phyloP scores from a whole-genome alignment of 768 basidiomycete genomes.

The Podaxis sp. region DNA sequence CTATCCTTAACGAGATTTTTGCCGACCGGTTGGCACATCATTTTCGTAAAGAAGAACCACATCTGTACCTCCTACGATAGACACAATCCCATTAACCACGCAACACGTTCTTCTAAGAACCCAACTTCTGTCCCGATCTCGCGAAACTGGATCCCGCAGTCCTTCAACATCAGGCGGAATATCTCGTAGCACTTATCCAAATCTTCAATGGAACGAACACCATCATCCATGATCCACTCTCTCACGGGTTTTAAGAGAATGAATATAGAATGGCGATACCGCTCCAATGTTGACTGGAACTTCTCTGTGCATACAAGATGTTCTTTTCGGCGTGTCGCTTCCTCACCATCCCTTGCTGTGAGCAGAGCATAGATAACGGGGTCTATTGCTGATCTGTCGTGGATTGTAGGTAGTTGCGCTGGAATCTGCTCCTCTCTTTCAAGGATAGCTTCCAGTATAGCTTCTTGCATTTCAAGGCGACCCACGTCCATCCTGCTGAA shows the following conservation, averaged over 20 bases:
- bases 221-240: constrained; percentile 64
- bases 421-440: constrained; percentile 32
- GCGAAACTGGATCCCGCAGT: constrained; percentile 38
- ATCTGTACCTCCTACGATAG: not conserved
- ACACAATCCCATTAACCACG: constrained; percentile 15
- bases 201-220: constrained; percentile 52
- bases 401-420: constrained; percentile 20
- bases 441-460: constrained; percentile 57
- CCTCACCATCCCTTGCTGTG: constrained; percentile 32
- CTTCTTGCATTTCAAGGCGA: constrained; percentile 54
- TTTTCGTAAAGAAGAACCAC: not conserved
- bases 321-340: constrained; percentile 29
- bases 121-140: constrained; percentile 43
- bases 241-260: constrained; percentile 50
- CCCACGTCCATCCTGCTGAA: constrained; percentile 49
- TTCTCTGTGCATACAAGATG: constrained; percentile 28
- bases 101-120: constrained; percentile 34
- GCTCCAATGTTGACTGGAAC: constrained; percentile 37
- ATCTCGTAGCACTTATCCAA: constrained; percentile 33
- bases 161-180: constrained; percentile 34
- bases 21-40: too few relatives aligned
- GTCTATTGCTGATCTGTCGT: constrained; percentile 64
- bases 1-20: too few relatives aligned
- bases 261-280: constrained; percentile 45
- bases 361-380: constrained; percentile 58